Base-by-base conservation (phyloP, 2,329 filamentous ascomycete genomes). In the Aureobasidium sp. region DNA sequence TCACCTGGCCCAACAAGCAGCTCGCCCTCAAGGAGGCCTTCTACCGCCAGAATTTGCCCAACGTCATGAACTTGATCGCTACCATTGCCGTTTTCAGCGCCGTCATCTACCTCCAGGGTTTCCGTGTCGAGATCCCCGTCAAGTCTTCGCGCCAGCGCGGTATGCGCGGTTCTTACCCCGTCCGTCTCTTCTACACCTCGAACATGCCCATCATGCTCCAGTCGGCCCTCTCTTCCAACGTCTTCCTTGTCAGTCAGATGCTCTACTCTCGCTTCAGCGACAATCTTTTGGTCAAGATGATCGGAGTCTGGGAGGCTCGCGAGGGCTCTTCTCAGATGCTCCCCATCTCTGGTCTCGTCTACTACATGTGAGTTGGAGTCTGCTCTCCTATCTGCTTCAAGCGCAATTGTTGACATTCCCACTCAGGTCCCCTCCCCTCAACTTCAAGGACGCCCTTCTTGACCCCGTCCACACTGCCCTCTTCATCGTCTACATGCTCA, bases 171-270 rank as follows among this genome's bases (percentile, higher is more conserved):
- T 96, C 92, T 44, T 99, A 97, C 85, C 94, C 94, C 72, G 87
- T 99, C 77, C 93, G 95, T 74, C 90, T 99, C 64, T 99, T 99
- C 87, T 99, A 99, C 83, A 99, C 94, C 75, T 97, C 92, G 77
- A 99, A 99, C 88, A 99, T 99, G 95, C 94, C 94, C 75, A 99
- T 99, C 81, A 99, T 99, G 94, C 85, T 99, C 77, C 95, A 99
- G 83, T 97, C 93, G 52, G 94, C 94, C 70, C 86, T 99, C 69
- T 96, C 91, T 69, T 97, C 93, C 84, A 99, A 99, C 84, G 86
- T 99, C 79, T 99, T 99, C 87, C 83, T 99, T 67, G 91, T 99
- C 81, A 94, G 89, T 76, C 94, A 99, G 84, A 97, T 97, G 92
- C 87, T 99, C 69, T 97, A 96, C 87, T 96, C 90, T 66, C 92